Conservation (phyloP, 495 filamentous ascomycete genomes). For the Hapsidospora chrysogenum region DNA sequence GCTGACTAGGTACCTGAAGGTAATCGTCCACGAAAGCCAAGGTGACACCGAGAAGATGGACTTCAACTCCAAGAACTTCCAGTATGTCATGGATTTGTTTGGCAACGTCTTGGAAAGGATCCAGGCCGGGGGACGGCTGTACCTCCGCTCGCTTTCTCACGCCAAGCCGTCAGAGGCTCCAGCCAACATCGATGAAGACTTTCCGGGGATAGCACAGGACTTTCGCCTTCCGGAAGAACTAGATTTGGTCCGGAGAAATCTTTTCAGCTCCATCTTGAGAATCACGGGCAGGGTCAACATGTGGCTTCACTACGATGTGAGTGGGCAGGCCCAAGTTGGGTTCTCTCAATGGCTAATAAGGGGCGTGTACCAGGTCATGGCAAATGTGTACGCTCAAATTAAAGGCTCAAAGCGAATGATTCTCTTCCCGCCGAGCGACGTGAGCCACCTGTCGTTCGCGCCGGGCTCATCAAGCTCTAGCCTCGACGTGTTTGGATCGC, state of each 20-base stretch:
- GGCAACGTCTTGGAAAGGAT: slow-evolving; percentile 50
- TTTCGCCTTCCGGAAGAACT: slow-evolving; percentile 54
- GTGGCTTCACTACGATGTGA: slow-evolving; percentile 86
- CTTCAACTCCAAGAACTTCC: slow-evolving; percentile 71
- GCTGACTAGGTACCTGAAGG: slow-evolving; percentile 18
- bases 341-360: slow-evolving; percentile 5
- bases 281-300: slow-evolving; percentile 72
- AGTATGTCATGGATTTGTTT: slow-evolving; percentile 52
- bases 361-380: slow-evolving; percentile 51
- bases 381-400: slow-evolving; percentile 75
- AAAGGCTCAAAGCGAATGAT: slow-evolving; percentile 51
- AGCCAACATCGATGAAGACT: slow-evolving; percentile 51
- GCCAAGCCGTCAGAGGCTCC: slow-evolving; percentile 51
- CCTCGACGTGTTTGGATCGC: slow-evolving; percentile 42
- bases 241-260: slow-evolving; percentile 34
- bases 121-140: slow-evolving; percentile 41
- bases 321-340: slow-evolving; percentile 6
- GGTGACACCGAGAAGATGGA: slow-evolving; percentile 48
- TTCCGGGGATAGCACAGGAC: slow-evolving; percentile 48
- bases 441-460: slow-evolving; percentile 48
- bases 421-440: slow-evolving; percentile 65
- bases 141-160: slow-evolving; percentile 57
- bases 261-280: slow-evolving; percentile 67
- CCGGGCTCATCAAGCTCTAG: slow-evolving; percentile 69
- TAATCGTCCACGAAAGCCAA: slow-evolving; percentile 52